Evolutionary conservation across 495 filamentous ascomycete species (phyloP), one percentile per base, ranked within the genome.

Genomic region (Neurospora discreta): DNA sequence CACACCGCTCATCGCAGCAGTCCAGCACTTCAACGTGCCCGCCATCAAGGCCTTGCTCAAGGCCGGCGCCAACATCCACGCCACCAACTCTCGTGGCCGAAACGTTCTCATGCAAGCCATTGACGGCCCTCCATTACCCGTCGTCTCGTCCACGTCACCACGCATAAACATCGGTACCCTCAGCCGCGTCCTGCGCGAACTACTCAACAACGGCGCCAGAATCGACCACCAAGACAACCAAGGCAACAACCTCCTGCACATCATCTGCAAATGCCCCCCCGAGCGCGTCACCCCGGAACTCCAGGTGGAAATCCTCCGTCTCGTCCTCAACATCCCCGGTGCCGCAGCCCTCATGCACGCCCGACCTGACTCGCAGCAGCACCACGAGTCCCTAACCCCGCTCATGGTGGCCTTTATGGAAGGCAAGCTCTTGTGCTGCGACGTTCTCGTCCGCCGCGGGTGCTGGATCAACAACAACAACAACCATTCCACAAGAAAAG

Each of bases 1-100:
- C 38, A 82, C 81, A 2, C 78, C 83, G 3, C 70, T 82, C 7
- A 74, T 78, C 16, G 74, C 60, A 15, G 79, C 81, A 23, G 73
- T 71, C 33, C 71, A 78, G 39, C 42, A 73, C 70, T 65, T 71
- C 20, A 77, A 77, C 38, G 43, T 70, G 1, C 72, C 73, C 7
- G 77, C 73, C 13, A 11, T 81, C 16, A 69, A 69, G 30, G 75
- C 75, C 5, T 67, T 81, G 11, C 44, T 78, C 11, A 42, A 44
- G 11, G 74, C 73, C 0, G 75, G 77, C 5, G 78, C 71, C 15
- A 44, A 76, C 41, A 65, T 75, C 4, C 74, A 77, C 60, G 44
- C 39, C 10, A 73, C 71, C 44, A 75, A 76, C 70, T 42, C 68
- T 15, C 43, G 69, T 1, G 76, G 76, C 9, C 73, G 73, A 13